Evolutionary conservation across 1,139 yeast genomes (phyloP), one percentile per base, ranked within the genome.

Genomic region (Yamadazyma taylorii): DNA sequence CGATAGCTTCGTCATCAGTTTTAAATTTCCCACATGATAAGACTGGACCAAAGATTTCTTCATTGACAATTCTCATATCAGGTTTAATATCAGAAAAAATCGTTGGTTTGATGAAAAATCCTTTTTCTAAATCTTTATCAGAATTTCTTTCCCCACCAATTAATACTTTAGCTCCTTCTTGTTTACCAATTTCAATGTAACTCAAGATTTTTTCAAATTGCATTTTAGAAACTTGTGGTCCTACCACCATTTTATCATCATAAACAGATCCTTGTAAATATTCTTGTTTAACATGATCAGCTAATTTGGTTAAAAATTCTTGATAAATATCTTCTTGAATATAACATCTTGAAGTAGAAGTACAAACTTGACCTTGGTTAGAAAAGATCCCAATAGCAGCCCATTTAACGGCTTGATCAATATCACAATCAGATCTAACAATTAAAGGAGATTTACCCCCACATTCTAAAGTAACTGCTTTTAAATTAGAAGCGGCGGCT

Each of bases 371-470:
- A 35, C 77, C 77, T 54, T 85, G 79, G 64, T 89, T 89, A 60
- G 73, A 75, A 74, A 86, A 81, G 45, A 89, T 79, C 50, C 96
- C 97, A 47, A 78, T 68, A 17, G 92, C 88, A 32, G 90, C 81
- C 84, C 94, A 86, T 58, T 85, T 85, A 24, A 84, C 89, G 32
- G 95, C 90, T 55, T 81, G 81, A 0, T 81, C 85, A 33, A 88
- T 61, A 55, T 89, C 90, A 17, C 88, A 85, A 58, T 77, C 96
- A 34, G 64, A 82, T 66, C 82, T 83, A 40, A 75, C 79, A 56
- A 78, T 75, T 60, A 78, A 76, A 50, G 89, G 89, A 14, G 92
- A 81, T 58, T 89, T 89, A 43, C 97, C 97, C 47, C 97, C 97
- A 55, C 95, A 83, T 66, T 89, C 97, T 52, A 90, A 65, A n/a